Percentiles rank a stretch among this genome's conserved stretches.
These are phyloP conservation scores for Trichoderma afroharzianum DNA, from an alignment of 2,329 filamentous ascomycete genomes.

Conservation along the genomic window DNA sequence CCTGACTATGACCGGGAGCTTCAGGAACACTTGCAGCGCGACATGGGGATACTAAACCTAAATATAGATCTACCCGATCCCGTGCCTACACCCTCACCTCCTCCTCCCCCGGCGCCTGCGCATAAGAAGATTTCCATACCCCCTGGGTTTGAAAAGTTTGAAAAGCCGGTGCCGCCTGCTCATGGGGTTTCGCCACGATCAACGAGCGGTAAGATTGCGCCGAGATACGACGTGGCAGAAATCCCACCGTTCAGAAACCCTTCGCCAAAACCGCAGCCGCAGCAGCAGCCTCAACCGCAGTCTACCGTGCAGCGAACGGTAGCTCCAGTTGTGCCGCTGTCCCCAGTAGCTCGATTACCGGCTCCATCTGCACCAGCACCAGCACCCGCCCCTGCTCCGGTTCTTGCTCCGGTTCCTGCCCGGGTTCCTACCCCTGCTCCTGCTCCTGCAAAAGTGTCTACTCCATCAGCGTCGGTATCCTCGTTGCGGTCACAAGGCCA, in stretches of 20 bases:
- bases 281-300: conserved; percentile 20
- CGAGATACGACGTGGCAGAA: conserved; percentile 46
- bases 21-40: conserved; percentile 61
- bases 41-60: conserved; percentile 57
- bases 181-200: conserved; percentile 32
- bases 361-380: not conserved
- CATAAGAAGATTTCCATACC: conserved; percentile 22
- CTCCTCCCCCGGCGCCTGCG: conserved; percentile 2
- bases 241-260: conserved; percentile 53
- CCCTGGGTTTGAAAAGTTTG: conserved; percentile 23
- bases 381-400: not conserved
- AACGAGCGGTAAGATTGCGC: conserved; percentile 36
- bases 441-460: not conserved
- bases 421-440: not conserved
- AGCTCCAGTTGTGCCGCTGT: conserved; percentile 8
- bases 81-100: conserved; percentile 1
- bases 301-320: conserved; percentile 23
- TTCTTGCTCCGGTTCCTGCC: not conserved
- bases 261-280: conserved; percentile 29
- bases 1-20: conserved; percentile 59
- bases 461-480: not conserved
- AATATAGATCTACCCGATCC: conserved; percentile 19
- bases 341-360: not conserved
- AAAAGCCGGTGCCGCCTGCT: conserved; percentile 33
- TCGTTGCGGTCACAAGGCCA: conserved; percentile 28